These are phyloP conservation scores for Lomentospora prolificans DNA, from an alignment of 2,329 filamentous ascomycete species.

Conservation along the genomic window DNA sequence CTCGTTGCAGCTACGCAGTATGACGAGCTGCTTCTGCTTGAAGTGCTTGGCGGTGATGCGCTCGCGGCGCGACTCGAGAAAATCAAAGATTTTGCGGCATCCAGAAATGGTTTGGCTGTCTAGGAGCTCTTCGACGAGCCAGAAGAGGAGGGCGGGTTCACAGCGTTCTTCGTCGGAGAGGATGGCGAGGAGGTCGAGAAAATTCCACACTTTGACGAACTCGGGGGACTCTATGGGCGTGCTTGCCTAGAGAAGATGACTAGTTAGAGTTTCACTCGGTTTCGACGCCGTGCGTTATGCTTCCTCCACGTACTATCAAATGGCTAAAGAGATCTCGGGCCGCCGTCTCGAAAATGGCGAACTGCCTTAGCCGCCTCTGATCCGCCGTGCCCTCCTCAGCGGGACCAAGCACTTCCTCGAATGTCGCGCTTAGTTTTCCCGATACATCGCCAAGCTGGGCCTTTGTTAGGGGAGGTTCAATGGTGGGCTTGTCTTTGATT, in stretches of 20 bases:
- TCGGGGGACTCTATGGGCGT: constrained; percentile 66
- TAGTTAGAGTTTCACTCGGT: no score
- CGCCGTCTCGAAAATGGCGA: constrained; percentile 72
- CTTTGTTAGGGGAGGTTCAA: constrained; percentile 69
- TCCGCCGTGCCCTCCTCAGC: constrained; percentile 19
- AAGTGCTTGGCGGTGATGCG: constrained; percentile 74
- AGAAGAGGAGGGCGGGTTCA: constrained; percentile 75
- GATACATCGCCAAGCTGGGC: constrained; percentile 48
- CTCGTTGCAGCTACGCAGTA: constrained; percentile 92
- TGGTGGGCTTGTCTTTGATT: constrained; percentile 47
- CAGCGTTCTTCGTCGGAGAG: constrained; percentile 71
- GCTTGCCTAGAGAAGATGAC: constrained; percentile 45
- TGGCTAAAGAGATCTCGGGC: constrained; percentile 72
- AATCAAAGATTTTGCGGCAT: constrained; percentile 87
- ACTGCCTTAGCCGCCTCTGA: constrained; percentile 38
- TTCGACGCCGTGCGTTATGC: no score
- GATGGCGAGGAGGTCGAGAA: constrained; percentile 83
- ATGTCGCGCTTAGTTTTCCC: constrained; percentile 30
- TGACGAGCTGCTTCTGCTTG: constrained; percentile 75
- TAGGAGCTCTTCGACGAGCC: constrained; percentile 86
- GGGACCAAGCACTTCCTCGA: constrained; percentile 21
- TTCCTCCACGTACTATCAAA: constrained; percentile 63
- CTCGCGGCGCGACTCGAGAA: constrained; percentile 85
- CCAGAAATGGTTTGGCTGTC: constrained; percentile 93
- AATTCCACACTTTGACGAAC: constrained; percentile 83